These are phyloP conservation scores for Zygotorulaspora mrakii DNA, from an alignment of 1,139 yeast species.

Conservation along the genomic window DNA sequence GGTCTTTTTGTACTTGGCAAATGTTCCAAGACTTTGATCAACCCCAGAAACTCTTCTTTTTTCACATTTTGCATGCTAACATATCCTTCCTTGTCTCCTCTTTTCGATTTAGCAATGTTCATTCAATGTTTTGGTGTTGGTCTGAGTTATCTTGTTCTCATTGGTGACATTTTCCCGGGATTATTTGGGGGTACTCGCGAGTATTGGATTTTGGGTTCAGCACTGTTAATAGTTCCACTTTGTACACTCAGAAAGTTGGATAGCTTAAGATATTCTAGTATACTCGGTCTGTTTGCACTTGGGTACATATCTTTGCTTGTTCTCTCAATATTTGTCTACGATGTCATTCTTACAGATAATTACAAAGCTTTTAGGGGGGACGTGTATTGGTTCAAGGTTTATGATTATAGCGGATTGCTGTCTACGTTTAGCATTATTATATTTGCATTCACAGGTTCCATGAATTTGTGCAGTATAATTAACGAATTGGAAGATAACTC, in stretches of 20 bases:
- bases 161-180: slow-evolving; percentile 86
- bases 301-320: slow-evolving; percentile 76
- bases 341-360: slow-evolving; percentile 41
- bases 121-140: slow-evolving; percentile 93
- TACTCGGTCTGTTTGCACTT: slow-evolving; percentile 79
- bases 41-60: slow-evolving; percentile 76
- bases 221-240: slow-evolving; percentile 66
- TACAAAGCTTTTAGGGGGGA: slow-evolving; percentile 43
- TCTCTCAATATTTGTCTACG: slow-evolving; percentile 50
- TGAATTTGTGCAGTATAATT: slow-evolving; percentile 85
- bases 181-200: slow-evolving; percentile 44
- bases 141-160: slow-evolving; percentile 77
- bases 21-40: slow-evolving; percentile 59
- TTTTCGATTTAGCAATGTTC: slow-evolving; percentile 85
- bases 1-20: slow-evolving; percentile 80
- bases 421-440: slow-evolving; percentile 87
- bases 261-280: slow-evolving; percentile 78
- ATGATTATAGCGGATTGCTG: slow-evolving; percentile 56
- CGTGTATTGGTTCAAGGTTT: slow-evolving; percentile 51
- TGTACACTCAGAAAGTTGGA: slow-evolving; percentile 72
- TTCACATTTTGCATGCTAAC: slow-evolving; percentile 80
- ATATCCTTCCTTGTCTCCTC: slow-evolving; percentile 74
- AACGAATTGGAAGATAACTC: slow-evolving; percentile 70
- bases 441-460: slow-evolving; percentile 94
- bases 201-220: slow-evolving; percentile 64